These are phyloP conservation scores for Mycosphaerella sp. DNA, from an alignment of 2,329 filamentous ascomycete genomes.

Conservation along the genomic window DNA sequence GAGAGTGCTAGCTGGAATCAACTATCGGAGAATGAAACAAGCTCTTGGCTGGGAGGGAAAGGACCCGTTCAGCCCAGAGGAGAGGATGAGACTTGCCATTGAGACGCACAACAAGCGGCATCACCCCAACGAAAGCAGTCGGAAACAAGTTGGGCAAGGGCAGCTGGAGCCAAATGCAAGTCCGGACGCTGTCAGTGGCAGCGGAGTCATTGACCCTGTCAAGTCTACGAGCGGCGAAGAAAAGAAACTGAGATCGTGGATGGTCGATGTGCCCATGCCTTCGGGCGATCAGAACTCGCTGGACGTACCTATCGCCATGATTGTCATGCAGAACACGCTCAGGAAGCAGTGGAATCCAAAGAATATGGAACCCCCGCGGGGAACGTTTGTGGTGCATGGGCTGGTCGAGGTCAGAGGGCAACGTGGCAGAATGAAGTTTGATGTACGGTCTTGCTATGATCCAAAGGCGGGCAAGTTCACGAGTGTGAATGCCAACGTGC, in stretches of 20 bases:
- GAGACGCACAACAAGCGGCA: constrained; percentile 29
- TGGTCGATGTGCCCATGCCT: constrained; percentile 23
- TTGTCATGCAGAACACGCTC: constrained; percentile 25
- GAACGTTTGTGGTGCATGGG: constrained; percentile 41
- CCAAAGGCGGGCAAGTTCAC: constrained; percentile 38
- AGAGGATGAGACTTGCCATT: constrained; percentile 27
- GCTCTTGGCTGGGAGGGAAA: constrained; percentile 33
- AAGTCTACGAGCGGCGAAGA: constrained; percentile 9
- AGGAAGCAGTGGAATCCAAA: constrained; percentile 30
- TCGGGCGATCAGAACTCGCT: constrained; percentile 12
- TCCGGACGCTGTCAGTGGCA: constrained; percentile 9
- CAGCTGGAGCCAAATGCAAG: constrained; percentile 21
- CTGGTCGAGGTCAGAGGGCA: constrained; percentile 43
- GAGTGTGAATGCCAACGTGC: constrained; percentile 26
- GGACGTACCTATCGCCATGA: constrained; percentile 29
- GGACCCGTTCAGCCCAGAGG: constrained; percentile 30
- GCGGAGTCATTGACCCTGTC: constrained; percentile 2
- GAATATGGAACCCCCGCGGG: constrained; percentile 38
- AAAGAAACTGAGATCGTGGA: constrained; percentile 23
- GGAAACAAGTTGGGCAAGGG: constrained; percentile 18
- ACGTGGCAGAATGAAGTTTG: constrained; percentile 38
- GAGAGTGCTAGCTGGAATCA: constrained; percentile 33
- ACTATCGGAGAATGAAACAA: constrained; percentile 34
- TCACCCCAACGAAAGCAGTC: constrained; percentile 15
- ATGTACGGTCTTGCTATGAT: constrained; percentile 43